These are phyloP conservation scores for Beauveria rudraprayagi DNA, from an alignment of 2,329 filamentous ascomycete genomes.

Conservation along the genomic window DNA sequence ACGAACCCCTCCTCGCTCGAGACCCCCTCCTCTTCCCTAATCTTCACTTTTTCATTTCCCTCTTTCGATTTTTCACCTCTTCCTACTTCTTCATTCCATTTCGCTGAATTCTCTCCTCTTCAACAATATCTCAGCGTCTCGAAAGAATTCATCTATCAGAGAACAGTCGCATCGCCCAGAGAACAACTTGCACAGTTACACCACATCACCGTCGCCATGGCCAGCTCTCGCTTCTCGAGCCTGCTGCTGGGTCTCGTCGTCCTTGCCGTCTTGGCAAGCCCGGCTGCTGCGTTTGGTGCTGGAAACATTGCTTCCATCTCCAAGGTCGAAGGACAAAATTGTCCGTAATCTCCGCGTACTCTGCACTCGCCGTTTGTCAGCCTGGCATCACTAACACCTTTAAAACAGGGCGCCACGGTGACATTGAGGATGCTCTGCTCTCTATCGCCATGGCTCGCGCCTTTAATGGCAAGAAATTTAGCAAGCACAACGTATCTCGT, in stretches of 20 bases:
- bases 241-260: conserved; percentile 49
- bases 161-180: neutral
- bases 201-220: conserved; percentile 38
- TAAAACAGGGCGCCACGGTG: conserved; percentile 65
- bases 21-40: conserved; percentile 11
- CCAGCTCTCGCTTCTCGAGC: conserved; percentile 38
- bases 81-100: neutral
- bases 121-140: conserved; percentile 8
- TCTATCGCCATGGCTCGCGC: conserved; percentile 52
- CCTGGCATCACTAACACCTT: conserved; percentile 10
- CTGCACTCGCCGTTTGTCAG: neutral
- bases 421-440: conserved; percentile 87
- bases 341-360: conserved; percentile 31
- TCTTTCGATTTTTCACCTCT: conserved; percentile 11
- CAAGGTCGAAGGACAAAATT: conserved; percentile 77
- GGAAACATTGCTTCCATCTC: conserved; percentile 80
- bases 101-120: neutral
- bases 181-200: neutral
- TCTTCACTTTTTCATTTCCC: conserved; percentile 14
- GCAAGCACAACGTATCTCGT: conserved; percentile 77
- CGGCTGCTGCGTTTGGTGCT: conserved; percentile 72
- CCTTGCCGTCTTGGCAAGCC: conserved; percentile 58
- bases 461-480: conserved; percentile 66
- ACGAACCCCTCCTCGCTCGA: conserved; percentile 5
- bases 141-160: conserved; percentile 8